Conservation (phyloP, 2,329 filamentous ascomycete genomes). For the Aspergillus brasiliensis region DNA sequence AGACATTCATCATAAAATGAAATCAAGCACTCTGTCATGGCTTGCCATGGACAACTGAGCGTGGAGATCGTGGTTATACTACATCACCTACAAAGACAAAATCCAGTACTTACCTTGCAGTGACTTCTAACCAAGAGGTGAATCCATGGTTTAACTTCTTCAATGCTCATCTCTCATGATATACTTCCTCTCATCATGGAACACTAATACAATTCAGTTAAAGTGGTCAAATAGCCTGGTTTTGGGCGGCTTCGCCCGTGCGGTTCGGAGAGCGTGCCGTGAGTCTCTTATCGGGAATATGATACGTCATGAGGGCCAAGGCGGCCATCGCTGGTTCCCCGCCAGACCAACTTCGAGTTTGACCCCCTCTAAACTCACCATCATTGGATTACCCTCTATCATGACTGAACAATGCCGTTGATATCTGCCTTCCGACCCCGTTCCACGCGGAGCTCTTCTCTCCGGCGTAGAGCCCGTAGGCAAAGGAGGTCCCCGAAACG, state of each 20-base stretch:
- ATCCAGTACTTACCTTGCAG: no score
- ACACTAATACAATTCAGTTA: background rate
- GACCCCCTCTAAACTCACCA: background rate
- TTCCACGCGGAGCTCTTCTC: conserved; percentile 30
- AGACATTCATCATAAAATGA: no score
- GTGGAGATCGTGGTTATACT: no score
- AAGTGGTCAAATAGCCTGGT: background rate
- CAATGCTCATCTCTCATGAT: background rate
- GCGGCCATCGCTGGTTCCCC: conserved; percentile 5
- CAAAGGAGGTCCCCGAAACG: conserved; percentile 20
- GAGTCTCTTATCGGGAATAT: background rate
- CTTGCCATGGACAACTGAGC: no score
- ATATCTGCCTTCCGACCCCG: conserved; percentile 39
- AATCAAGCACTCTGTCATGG: no score
- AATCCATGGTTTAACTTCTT: no score
- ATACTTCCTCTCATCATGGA: background rate
- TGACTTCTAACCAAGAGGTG: no score
- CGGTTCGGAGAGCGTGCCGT: background rate
- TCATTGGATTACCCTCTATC: background rate
- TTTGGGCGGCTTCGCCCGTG: background rate
- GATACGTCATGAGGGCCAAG: conserved; percentile 12
- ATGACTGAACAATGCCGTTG: conserved; percentile 26
- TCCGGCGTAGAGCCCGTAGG: conserved; percentile 28
- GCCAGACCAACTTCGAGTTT: background rate
- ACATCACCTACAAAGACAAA: no score